Conservation (phyloP, 164 flowering plant species). For the Vitis rupestris region DNA sequence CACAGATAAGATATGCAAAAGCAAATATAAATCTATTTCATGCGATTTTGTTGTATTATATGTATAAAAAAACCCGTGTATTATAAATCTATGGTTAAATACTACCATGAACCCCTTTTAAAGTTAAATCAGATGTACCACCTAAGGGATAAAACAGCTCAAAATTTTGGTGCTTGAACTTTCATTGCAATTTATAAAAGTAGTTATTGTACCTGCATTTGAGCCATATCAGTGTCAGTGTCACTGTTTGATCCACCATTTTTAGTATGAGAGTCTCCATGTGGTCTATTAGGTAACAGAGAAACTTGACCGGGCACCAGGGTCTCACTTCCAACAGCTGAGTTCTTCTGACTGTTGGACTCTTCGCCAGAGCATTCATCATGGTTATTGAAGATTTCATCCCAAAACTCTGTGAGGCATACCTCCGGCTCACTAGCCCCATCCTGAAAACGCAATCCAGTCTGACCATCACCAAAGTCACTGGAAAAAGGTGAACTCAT, state of each 20-base stretch:
- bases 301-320: constrained; percentile 10
- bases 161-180: neutral
- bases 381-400: constrained; percentile 20
- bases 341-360: constrained; percentile 15
- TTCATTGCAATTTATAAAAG: neutral
- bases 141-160: neutral
- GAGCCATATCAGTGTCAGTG: constrained; percentile 14
- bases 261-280: constrained; percentile 3
- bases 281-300: constrained; percentile 1
- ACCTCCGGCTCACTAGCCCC: constrained; percentile 36
- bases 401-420: constrained; percentile 25
- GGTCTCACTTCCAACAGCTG: constrained; percentile 13
- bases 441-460: constrained; percentile 32
- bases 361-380: constrained; percentile 27
- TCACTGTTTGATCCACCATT: constrained; percentile 7
- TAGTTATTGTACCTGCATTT: constrained; percentile 21
- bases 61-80: too few relatives aligned
- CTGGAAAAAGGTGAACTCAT: constrained; percentile 33
- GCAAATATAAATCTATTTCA: too few relatives aligned
- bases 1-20: too few relatives aligned
- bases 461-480: constrained; percentile 31
- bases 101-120: neutral
- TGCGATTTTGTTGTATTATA: too few relatives aligned
- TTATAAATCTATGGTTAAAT: neutral
- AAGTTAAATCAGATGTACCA: neutral